A percentile compares a stretch with the other conserved stretches of the same genome.
Evolutionary conservation across 805 yeast species (phyloP).

Genomic region (Candida maltosa): DNA sequence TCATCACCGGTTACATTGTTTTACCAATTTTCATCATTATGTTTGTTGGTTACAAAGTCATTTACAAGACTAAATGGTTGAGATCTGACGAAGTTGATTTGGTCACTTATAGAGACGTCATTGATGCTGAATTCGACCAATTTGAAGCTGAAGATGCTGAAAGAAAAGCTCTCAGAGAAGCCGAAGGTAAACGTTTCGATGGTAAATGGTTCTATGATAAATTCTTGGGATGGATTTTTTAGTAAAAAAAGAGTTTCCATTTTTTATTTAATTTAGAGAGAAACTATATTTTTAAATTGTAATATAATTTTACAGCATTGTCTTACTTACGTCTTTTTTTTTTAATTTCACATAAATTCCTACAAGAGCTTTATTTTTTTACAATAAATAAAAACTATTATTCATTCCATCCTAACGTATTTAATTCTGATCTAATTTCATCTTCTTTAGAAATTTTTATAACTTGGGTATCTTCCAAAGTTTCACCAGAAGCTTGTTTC

Average conservation of each 20-base stretch:
- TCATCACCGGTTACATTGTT: conserved; percentile 77
- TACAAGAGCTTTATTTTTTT: no score
- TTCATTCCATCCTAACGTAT: conserved; percentile 64
- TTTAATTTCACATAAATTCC: conserved; percentile 9
- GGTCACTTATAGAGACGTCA: conserved; percentile 51
- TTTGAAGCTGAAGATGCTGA: conserved; percentile 32
- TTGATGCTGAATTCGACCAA: conserved; percentile 50
- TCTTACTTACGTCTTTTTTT: conserved; percentile 9
- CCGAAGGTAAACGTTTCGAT: conserved; percentile 42
- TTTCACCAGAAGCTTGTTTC: conserved; percentile 80
- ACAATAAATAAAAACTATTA: no score
- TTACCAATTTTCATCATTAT: conserved; percentile 60
- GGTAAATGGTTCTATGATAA: conserved; percentile 48
- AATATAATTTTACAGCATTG: conserved; percentile 12
- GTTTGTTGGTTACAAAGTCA: conserved; percentile 58
- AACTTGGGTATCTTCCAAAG: conserved; percentile 88
- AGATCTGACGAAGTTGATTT: conserved; percentile 60
- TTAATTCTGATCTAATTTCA: conserved; percentile 72
- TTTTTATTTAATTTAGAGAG: no score
- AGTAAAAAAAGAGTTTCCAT: no score
- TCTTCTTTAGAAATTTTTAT: conserved; percentile 85
- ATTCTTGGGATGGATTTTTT: conserved; percentile 48
- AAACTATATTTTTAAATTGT: no score
- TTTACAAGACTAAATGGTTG: conserved; percentile 46
- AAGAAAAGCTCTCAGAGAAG: conserved; percentile 31